phyloP scores from a whole-genome alignment of 495 filamentous ascomycete genomes.

The Neurospora sp. region DNA sequence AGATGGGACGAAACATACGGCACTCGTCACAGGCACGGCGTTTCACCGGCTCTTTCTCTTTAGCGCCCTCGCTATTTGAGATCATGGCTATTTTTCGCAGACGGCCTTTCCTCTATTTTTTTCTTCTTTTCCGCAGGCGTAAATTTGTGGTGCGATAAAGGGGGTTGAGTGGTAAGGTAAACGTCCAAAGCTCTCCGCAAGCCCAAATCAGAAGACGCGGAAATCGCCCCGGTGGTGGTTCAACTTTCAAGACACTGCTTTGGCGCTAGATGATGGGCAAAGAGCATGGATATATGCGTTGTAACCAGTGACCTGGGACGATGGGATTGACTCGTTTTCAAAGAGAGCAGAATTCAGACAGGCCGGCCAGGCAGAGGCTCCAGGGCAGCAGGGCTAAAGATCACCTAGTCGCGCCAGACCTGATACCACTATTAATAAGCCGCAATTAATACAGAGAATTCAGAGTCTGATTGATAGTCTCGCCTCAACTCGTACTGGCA shows the following conservation, averaged over 20 bases:
- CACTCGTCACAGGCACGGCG: slow-evolving; percentile 55
- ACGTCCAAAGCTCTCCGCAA: background rate
- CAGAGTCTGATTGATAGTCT: background rate
- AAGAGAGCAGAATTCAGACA: background rate
- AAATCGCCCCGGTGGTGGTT: background rate
- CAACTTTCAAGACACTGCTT: background rate
- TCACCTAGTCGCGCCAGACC: background rate
- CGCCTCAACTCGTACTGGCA: background rate
- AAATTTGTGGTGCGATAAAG: background rate
- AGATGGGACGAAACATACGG: slow-evolving; percentile 33
- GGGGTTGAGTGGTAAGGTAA: background rate
- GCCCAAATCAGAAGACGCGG: background rate
- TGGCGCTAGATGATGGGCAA: background rate
- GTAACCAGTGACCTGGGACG: background rate
- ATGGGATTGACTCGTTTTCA: background rate
- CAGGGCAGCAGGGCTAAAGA: background rate
- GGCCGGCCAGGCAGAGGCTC: background rate
- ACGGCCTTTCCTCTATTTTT: background rate
- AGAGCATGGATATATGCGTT: background rate
- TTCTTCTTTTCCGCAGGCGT: background rate
- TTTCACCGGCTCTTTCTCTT: slow-evolving; percentile 17
- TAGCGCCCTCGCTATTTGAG: background rate
- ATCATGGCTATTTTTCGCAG: background rate
- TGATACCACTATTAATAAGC: background rate
- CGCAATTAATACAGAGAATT: background rate